Base-by-base conservation (phyloP, 306 rosid species). In the Chamaecrista fasciculata region DNA sequence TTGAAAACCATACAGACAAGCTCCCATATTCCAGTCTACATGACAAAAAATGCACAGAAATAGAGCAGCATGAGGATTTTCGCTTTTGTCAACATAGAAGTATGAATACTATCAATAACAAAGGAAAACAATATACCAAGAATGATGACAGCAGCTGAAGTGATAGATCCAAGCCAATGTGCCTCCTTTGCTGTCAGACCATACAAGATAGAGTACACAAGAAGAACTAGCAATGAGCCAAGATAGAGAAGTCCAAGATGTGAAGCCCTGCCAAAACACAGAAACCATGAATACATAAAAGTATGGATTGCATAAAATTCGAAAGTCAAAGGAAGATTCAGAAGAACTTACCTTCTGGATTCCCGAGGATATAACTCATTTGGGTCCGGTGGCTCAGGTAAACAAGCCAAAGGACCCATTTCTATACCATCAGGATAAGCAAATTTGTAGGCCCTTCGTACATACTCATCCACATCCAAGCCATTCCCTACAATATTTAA, bases 21-120 rank as follows among this genome's bases (percentile, higher is more conserved):
- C 96, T 11, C 99, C 99, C 86, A 95, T 86, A 78, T 95, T 95
- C 99, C 99, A 95, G 82, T 95, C 99, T 95, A 77, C 76, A 84
- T 34, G 78, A 65, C 61, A 73, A 19, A 14, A 71, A 61, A 59
- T 69, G 74, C 51, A 67, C 58, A 67, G 34, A 43, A 26, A 55
- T 37, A 36, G 5, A 72, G 69, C 21, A 65, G 39, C 69, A 76
- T 50, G 49, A 76, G 69, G 71, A 58, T 40, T 73, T 43, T 53
- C 31, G 20, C 25, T 24, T 56, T 16, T 56, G 24, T 67, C 62
- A 73, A 31, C 34, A 23, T 33, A 23, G 23, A 55, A 20, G 53
- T 51, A 39, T 34, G 37, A 70, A 80, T 51, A 74, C 26, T 59
- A 57, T 28, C 56, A 76, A 71, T 63, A 23, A 66, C 51, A 80